Conservation (phyloP, 441 rosid genomes). For the Cnidoscolus chayamansa region DNA sequence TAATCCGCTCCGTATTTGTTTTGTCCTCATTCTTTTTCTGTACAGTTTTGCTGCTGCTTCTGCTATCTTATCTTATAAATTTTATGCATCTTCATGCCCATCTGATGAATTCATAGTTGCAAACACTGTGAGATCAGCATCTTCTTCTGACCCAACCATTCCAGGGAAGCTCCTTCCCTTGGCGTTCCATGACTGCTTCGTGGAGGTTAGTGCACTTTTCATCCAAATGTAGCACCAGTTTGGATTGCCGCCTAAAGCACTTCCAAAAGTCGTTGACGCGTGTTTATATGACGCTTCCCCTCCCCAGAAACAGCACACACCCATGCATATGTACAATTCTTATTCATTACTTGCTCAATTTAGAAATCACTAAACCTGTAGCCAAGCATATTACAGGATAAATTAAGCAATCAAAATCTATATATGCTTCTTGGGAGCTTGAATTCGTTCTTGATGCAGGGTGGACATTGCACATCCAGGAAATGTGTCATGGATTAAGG, state of each 20-base stretch:
- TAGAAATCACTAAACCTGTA: background rate
- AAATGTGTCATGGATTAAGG: background rate
- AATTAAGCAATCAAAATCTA: conserved; percentile 2
- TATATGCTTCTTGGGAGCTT: background rate
- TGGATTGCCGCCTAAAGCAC: background rate
- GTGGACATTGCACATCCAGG: background rate
- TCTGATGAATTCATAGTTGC: conserved; percentile 47
- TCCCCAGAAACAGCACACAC: no score
- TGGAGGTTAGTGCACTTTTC: conserved; percentile 53
- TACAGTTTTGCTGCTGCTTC: conserved; percentile 28
- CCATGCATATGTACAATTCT: no score
- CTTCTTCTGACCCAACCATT: conserved; percentile 37
- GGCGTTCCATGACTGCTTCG: conserved; percentile 80
- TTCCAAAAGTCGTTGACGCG: background rate
- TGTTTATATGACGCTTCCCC: background rate
- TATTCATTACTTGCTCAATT: background rate
- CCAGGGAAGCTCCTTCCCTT: conserved; percentile 68
- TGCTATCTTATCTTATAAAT: conserved; percentile 51
- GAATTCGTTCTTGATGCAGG: background rate
- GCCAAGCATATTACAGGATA: background rate
- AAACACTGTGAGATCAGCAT: conserved; percentile 40
- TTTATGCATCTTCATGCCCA: conserved; percentile 66
- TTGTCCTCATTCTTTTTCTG: conserved; percentile 22
- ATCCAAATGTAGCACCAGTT: background rate
- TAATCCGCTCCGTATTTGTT: conserved; percentile 7